These are phyloP conservation scores for Sugiyamaella marilandica DNA, from an alignment of 805 yeast species.

Conservation along the genomic window DNA sequence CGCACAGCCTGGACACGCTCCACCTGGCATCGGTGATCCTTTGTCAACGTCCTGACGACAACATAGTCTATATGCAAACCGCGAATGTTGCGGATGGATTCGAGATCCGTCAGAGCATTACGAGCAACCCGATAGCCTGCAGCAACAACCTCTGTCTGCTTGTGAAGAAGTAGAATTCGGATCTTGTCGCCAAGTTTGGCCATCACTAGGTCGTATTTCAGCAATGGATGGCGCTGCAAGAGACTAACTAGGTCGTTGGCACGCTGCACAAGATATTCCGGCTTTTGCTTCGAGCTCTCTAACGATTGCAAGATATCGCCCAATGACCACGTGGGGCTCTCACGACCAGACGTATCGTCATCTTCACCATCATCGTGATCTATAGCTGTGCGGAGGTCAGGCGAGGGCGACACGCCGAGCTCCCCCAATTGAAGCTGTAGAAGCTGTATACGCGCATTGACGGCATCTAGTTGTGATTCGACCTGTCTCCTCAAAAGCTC, in stretches of 20 bases:
- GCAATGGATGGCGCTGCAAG: conserved; percentile 50
- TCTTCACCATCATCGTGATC: neutral
- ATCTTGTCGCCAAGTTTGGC: conserved; percentile 39
- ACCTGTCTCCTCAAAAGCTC: conserved; percentile 22
- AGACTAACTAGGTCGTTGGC: conserved; percentile 63
- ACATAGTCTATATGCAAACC: conserved; percentile 56
- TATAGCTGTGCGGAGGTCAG: neutral
- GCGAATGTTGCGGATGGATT: conserved; percentile 51
- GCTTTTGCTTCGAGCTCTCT: conserved; percentile 47
- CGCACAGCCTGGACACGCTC: conserved; percentile 79
- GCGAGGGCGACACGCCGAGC: conserved; percentile 13
- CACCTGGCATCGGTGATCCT: conserved; percentile 46
- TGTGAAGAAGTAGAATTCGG: conserved; percentile 55
- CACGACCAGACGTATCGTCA: conserved; percentile 15
- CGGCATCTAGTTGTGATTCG: conserved; percentile 28
- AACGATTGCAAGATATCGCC: conserved; percentile 58
- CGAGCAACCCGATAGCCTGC: conserved; percentile 74
- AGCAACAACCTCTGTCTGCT: conserved; percentile 58
- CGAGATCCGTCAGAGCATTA: conserved; percentile 50
- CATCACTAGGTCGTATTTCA: conserved; percentile 57
- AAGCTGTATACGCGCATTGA: conserved; percentile 27
- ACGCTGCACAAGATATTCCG: conserved; percentile 47
- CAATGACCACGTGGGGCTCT: conserved; percentile 56
- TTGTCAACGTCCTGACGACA: conserved; percentile 59
- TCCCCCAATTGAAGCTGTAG: conserved; percentile 21